Evolutionary conservation across 345 rosid genomes (phyloP).

Genomic region (Hypericum androsaemum): DNA sequence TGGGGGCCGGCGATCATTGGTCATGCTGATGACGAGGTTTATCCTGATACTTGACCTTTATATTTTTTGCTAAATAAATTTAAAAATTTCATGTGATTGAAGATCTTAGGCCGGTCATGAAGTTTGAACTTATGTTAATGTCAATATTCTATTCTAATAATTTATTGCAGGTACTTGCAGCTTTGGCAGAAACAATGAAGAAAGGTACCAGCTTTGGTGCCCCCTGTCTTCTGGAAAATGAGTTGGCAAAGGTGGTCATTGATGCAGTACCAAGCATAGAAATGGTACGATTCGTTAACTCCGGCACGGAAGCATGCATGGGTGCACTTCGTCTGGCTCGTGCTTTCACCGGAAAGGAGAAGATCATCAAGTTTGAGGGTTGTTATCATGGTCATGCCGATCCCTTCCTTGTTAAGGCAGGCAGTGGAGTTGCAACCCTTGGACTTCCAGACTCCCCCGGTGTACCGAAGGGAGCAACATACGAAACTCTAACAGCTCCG

Average conservation of each 20-base stretch:
- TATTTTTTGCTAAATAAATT: no score
- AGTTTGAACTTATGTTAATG: no score
- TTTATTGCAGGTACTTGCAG: slow-evolving; percentile 56
- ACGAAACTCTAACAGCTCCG: slow-evolving; percentile 67
- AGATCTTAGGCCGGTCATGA: no score
- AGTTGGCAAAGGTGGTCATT: slow-evolving; percentile 78
- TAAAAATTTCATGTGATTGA: no score
- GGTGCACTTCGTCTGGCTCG: slow-evolving; percentile 92
- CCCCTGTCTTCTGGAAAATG: slow-evolving; percentile 90
- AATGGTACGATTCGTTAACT: slow-evolving; percentile 91
- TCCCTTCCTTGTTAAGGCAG: slow-evolving; percentile 90
- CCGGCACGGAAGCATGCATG: slow-evolving; percentile 96
- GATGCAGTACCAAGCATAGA: slow-evolving; percentile 91
- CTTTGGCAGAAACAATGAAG: slow-evolving; percentile 83
- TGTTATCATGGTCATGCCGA: slow-evolving; percentile 98
- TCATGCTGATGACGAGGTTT: slow-evolving; percentile 88
- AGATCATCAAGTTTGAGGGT: slow-evolving; percentile 84
- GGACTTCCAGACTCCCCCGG: slow-evolving; percentile 96
- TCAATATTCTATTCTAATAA: no score
- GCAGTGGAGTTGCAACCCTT: slow-evolving; percentile 92
- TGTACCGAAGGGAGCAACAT: slow-evolving; percentile 79
- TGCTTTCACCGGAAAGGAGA: slow-evolving; percentile 58
- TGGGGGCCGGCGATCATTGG: slow-evolving; percentile 99
- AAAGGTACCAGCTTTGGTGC: slow-evolving; percentile 99
- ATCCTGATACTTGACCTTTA: no score